Evolutionary conservation across 2,329 filamentous ascomycete genomes (phyloP), one percentile per base, ranked within the genome.

Genomic region (Fusarium sp.): DNA sequence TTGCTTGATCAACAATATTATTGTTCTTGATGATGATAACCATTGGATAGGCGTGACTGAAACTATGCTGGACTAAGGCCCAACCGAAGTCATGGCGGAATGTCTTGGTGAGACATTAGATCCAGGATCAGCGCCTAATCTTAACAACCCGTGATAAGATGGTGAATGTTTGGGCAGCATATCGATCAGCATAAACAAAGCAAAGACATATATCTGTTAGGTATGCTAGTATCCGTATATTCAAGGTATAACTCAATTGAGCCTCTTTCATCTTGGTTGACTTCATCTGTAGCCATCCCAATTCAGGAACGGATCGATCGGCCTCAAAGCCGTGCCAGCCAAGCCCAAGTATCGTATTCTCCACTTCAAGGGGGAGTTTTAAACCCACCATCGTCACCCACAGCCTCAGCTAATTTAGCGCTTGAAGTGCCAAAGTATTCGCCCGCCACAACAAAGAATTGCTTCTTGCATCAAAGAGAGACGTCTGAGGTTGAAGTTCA

Each of bases 321-420:
- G 72, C 72, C 60, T 61, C 56, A 35, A 38, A 61, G 64, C 71
- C 67, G 61, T 67, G 54, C 40, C 49, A 65, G 60, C 64, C 63
- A 67, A 67, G 65, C 56, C 56, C 30, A 50, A n/a, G 42, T 8
- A 43, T 56, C 25, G 50, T n/a, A 11, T 43, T 68, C 69, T 60
- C 72, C 72, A 73, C 72, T 73, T 44, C 64, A 70, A 74, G 72
- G 72, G 67, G 42, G 54, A 69, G 18, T 38, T 23, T 30, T 4
- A 19, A 58, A n/a, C 43, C 64, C 63, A 58, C 53, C 68, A 44
- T 33, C 56, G 42, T 64, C 66, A n/a, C 30, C 58, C 40, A 32
- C 49, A 44, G 71, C 57, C 30, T 30, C 67, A 72, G 58, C 71
- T 63, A 72, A 60, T 69, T 65, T 69, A 69, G 66, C 52, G 67